These are phyloP conservation scores for Myrica gale DNA, from an alignment of 306 rosid genomes.

Conservation along the genomic window DNA sequence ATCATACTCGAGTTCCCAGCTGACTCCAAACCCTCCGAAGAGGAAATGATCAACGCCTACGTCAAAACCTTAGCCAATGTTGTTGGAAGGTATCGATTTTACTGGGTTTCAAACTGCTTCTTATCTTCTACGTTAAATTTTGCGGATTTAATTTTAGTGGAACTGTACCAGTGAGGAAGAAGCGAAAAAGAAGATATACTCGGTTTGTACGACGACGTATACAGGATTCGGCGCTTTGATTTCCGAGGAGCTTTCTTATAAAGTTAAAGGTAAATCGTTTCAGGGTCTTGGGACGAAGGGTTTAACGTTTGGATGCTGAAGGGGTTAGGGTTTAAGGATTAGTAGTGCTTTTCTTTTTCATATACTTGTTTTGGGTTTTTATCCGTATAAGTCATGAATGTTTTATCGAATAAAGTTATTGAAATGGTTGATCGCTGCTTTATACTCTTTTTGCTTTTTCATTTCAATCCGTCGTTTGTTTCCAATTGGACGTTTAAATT, in stretches of 20 bases:
- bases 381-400: not conserved
- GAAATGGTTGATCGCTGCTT: not conserved
- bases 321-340: slow-evolving; percentile 9
- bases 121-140: not conserved
- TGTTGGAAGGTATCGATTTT: slow-evolving; percentile 60
- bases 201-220: slow-evolving; percentile 64
- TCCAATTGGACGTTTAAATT: not conserved
- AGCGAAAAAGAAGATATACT: slow-evolving; percentile 88
- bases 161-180: slow-evolving; percentile 67
- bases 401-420: slow-evolving; percentile 19
- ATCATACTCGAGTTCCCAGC: slow-evolving; percentile 71
- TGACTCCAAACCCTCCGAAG: slow-evolving; percentile 71
- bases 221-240: slow-evolving; percentile 88
- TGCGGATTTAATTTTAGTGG: not conserved
- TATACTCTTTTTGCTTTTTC: not conserved
- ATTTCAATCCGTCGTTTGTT: no score
- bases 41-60: slow-evolving; percentile 68
- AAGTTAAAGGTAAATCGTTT: slow-evolving; percentile 59
- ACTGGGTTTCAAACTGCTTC: not conserved
- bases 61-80: slow-evolving; percentile 76
- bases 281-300: slow-evolving; percentile 4
- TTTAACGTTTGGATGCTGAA: slow-evolving; percentile 1
- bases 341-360: no score
- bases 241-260: slow-evolving; percentile 81
- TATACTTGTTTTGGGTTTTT: not conserved